Percentiles rank a stretch among this genome's conserved stretches.
These are phyloP conservation scores for Diaporthe ilicicola DNA, from an alignment of 2,329 filamentous ascomycete species.

Conservation along the genomic window DNA sequence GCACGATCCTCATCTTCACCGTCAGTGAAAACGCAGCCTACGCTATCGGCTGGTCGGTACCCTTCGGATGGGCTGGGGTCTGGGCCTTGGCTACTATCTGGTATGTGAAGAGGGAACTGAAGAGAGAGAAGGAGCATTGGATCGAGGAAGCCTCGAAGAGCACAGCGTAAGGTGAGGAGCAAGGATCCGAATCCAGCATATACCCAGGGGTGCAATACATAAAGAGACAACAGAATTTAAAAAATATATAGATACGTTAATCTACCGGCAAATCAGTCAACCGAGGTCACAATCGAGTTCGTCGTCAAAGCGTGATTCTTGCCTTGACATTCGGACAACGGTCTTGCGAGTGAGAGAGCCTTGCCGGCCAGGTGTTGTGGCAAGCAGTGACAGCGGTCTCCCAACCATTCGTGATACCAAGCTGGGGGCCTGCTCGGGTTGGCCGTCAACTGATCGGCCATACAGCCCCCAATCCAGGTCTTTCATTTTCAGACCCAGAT, in stretches of 20 bases:
- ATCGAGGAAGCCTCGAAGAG: slow-evolving; percentile 36
- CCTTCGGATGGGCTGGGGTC: slow-evolving; percentile 39
- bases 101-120: slow-evolving; percentile 39
- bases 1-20: slow-evolving; percentile 38
- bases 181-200: not conserved
- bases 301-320: not conserved
- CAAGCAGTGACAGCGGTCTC: not conserved
- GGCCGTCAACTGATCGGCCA: slow-evolving; percentile 15
- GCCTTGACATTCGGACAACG: not conserved
- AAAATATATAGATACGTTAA: not conserved
- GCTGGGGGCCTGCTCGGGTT: not conserved
- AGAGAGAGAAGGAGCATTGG: slow-evolving; percentile 40
- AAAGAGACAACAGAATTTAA: not conserved
- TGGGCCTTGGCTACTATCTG: slow-evolving; percentile 39
- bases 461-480: slow-evolving; percentile 18
- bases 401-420: not conserved
- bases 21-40: slow-evolving; percentile 37
- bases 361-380: not conserved
- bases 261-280: not conserved
- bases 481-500: slow-evolving; percentile 6
- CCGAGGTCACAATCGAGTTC: not conserved
- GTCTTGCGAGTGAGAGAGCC: not conserved
- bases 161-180: not conserved
- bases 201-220: not conserved
- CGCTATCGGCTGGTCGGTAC: slow-evolving; percentile 37